These are phyloP conservation scores for Stenocarpella maydis DNA, from an alignment of 2,329 filamentous ascomycete species.

Conservation along the genomic window DNA sequence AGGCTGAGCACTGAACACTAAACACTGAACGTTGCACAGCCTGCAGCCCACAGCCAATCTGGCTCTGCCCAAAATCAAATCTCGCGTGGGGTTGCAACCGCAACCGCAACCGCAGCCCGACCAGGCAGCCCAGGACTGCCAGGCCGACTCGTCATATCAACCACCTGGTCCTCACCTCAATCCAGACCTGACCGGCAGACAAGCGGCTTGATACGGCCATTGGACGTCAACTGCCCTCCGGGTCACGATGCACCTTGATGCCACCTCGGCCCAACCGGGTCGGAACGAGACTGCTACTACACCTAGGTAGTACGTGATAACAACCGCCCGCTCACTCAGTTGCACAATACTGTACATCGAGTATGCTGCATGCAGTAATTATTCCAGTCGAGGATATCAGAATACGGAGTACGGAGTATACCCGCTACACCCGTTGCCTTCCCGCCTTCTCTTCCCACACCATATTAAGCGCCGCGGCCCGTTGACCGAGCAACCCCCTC, in stretches of 20 bases:
- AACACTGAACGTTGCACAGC: too few species aligned
- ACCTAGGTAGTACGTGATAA: background rate
- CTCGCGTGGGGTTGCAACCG: slow-evolving; percentile 19
- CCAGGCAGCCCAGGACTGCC: too few species aligned
- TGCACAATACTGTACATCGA: too few species aligned
- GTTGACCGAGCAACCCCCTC: slow-evolving; percentile 21
- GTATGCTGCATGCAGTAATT: too few species aligned
- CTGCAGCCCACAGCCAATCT: background rate
- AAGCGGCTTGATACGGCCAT: background rate
- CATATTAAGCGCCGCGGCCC: background rate
- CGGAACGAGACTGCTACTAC: background rate
- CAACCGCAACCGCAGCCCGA: background rate
- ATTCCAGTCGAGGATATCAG: too few species aligned
- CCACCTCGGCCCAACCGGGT: background rate
- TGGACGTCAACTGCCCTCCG: background rate
- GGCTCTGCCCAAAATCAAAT: background rate
- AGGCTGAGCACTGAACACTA: too few species aligned
- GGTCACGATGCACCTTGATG: background rate
- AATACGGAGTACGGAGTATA: too few species aligned
- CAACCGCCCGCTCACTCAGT: background rate
- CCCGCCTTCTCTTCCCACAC: background rate
- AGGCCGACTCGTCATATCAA: background rate
- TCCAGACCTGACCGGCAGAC: background rate
- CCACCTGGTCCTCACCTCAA: background rate
- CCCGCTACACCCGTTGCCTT: too few species aligned